These are phyloP conservation scores for Cladophialophora bantiana DNA, from an alignment of 2,329 filamentous ascomycete genomes.

Conservation along the genomic window DNA sequence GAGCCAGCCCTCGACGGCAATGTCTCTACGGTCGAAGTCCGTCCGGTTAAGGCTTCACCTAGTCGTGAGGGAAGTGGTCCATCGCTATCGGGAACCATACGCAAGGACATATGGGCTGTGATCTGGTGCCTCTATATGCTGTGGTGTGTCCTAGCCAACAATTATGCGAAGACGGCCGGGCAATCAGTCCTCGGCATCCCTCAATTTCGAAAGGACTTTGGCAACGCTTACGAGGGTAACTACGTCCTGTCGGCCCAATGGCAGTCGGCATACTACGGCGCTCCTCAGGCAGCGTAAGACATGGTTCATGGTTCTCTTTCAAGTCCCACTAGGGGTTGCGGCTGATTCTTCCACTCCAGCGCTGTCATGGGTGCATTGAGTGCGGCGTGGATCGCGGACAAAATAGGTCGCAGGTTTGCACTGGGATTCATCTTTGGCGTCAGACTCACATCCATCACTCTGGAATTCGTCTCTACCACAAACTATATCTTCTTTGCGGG, in stretches of 20 bases:
- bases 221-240: conserved; percentile 56
- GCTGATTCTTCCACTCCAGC: conserved; percentile 4
- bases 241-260: conserved; percentile 57
- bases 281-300: conserved; percentile 30
- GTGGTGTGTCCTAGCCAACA: conserved; percentile 26
- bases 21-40: neutral
- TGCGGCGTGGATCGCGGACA: conserved; percentile 48
- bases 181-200: conserved; percentile 66
- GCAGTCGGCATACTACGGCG: conserved; percentile 57
- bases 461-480: conserved; percentile 44
- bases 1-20: neutral
- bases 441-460: conserved; percentile 42
- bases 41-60: neutral
- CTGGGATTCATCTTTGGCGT: conserved; percentile 36
- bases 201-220: conserved; percentile 63
- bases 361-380: conserved; percentile 22
- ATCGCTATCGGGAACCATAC: conserved; percentile 4
- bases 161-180: conserved; percentile 27
- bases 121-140: conserved; percentile 30
- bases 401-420: conserved; percentile 48
- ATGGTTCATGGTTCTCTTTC: neutral
- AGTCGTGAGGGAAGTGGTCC: neutral
- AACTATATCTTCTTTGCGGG: conserved; percentile 53
- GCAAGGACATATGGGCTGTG: conserved; percentile 13
- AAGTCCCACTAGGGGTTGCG: neutral